Base-by-base conservation (phyloP, 2,329 filamentous ascomycete genomes). In the Alternaria triticina region DNA sequence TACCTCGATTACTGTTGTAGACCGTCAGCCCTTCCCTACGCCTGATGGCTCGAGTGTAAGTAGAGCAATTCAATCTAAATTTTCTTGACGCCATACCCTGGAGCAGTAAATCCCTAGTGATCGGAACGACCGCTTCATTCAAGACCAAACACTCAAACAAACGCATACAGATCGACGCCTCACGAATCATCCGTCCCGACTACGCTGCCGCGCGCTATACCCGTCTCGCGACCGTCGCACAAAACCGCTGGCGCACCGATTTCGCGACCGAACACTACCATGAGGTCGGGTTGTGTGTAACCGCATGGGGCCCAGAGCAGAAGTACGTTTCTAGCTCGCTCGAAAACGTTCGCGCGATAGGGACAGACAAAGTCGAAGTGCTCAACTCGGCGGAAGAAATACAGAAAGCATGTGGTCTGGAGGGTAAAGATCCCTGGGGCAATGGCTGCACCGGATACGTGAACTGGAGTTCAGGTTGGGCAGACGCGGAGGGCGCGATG, bases 151-250 rank as follows among this genome's bases (percentile, higher is more conserved):
- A 17, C 55, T 64, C 25, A 58, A 65, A 30, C 51, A 11, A 27
- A 15, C 17, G 49, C 46, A 60, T 15, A 54, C 54, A 81, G 79
- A 81, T 89, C 64, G 88, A 90, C 75, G 83, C 83, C 49, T 88
- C 86, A 22, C 87, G 88, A 59, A 89, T 90, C 68, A 83, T 90
- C 54, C 85, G 88, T 33, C 85, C 90, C 40, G 95, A 98, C 84
- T 98, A 98, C 76, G 90, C 92, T 6, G 89, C 95, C 74, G 82
- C 87, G 0, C 87, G 89, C 22, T 98, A 98, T 80, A 87, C 93
- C 6, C 82, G 84, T 15, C 88, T 98, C 49, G 93, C 90, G 20
- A 85, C 87, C 17, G 83, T 88, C 36, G 93, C 94, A 2, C 91
- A 92, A 73, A 79, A 84, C 17, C 83, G 86, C 74, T 96, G 89